Conservation (phyloP, 176 grass and related monocot species). For the Canna indica region DNA sequence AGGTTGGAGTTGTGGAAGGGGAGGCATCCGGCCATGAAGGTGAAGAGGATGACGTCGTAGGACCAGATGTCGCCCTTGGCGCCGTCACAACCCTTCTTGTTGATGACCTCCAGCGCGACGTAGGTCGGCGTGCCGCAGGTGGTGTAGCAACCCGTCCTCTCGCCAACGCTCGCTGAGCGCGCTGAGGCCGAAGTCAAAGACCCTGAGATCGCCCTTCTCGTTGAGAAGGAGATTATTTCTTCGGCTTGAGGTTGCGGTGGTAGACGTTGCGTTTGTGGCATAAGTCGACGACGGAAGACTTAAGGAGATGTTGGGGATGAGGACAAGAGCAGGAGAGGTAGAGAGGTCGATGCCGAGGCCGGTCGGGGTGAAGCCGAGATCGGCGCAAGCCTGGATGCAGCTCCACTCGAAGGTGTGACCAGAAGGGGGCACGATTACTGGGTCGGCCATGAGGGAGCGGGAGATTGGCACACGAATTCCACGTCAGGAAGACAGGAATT, state of each 20-base stretch:
- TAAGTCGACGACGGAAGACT: slow-evolving; percentile 27
- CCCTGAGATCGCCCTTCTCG: slow-evolving; percentile 61
- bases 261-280: slow-evolving; percentile 72
- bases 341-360: slow-evolving; percentile 11
- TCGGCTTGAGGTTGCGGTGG: slow-evolving; percentile 75
- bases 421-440: slow-evolving; percentile 26
- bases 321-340: slow-evolving; percentile 7
- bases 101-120: slow-evolving; percentile 78
- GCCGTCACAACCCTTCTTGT: slow-evolving; percentile 49
- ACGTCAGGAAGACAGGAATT: no score
- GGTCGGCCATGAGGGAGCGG: slow-evolving; percentile 41
- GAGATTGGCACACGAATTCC: slow-evolving; percentile 43
- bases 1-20: slow-evolving; percentile 50
- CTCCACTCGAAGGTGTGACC: slow-evolving; percentile 42
- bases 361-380: slow-evolving; percentile 22
- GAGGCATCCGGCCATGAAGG: slow-evolving; percentile 26
- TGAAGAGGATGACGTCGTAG: slow-evolving; percentile 44
- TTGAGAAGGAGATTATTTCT: slow-evolving; percentile 80
- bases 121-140: slow-evolving; percentile 79
- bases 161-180: slow-evolving; percentile 62
- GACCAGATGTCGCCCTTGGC: slow-evolving; percentile 46
- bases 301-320: slow-evolving; percentile 36
- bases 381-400: slow-evolving; percentile 37
- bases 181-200: slow-evolving; percentile 91
- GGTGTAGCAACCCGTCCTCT: slow-evolving; percentile 64